Evolutionary conservation across 495 filamentous ascomycete species (phyloP), one percentile per base, ranked within the genome.

Genomic region (Usnea hakonensis): DNA sequence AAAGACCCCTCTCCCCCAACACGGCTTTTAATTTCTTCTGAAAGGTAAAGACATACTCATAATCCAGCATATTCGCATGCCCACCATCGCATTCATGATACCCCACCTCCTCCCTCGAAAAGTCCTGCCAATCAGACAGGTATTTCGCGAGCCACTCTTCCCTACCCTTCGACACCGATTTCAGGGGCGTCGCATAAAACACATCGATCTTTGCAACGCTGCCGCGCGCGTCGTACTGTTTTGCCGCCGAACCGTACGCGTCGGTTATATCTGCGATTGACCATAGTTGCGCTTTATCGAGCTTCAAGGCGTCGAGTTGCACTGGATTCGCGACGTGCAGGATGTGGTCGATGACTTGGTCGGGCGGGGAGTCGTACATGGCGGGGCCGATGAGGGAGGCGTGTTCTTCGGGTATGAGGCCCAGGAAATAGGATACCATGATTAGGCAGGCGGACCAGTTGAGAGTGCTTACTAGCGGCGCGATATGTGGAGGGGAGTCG

Each of bases 401-500:
- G 44, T 62, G 62, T 0, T 61, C 66, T 57, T 81, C 78, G 17
- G 63, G 65, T 32, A 80, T 75, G 7, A 85, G 65, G 9, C 68
- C 74, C 9, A 81, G 55, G 67, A 86, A 85, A 59, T 78, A 73
- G n/a, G 69, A 61, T 5, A 86, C 66, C 60, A 81, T 74, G 0
- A 83, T 44, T 5, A 84, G 61, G 55, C 73, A 73, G 35, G 66
- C 70, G 16, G 69, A 74, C 73, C 75, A 86, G 48, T 74, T 69
- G 9, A 81, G 75, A 53, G 75, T 61, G 14, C 76, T 74, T 73
- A 84, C 81, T 14, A 78, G 75, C 1, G 40, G 37, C 63, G 80
- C 80, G 73, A 82, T 81, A 63, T 81, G 76, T 0, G 82, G 83
- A 10, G 81, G 79, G 2, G 71, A 65, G 52, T 76, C 72, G 62